Percentiles rank a stretch among this genome's conserved stretches.
Evolutionary conservation across 805 yeast genomes (phyloP).

Genomic region (Pichia phayaonensis): DNA sequence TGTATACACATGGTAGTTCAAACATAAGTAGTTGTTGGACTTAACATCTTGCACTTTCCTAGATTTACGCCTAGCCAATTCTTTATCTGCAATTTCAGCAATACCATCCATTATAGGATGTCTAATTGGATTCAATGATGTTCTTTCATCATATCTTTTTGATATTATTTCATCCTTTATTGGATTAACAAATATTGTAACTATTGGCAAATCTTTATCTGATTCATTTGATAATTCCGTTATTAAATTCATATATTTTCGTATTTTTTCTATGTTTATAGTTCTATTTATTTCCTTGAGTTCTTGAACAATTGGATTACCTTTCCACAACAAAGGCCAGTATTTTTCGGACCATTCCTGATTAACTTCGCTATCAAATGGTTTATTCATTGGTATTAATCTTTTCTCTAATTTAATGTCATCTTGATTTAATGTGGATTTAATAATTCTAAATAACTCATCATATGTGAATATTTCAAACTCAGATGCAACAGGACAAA

Average conservation of each 20-base stretch:
- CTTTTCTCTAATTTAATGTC: constrained; percentile 12
- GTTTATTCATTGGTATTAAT: constrained; percentile 53
- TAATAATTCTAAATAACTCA: constrained; percentile 5
- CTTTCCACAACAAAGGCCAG: constrained; percentile 95
- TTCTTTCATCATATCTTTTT: constrained; percentile 33
- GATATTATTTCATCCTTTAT: constrained; percentile 33
- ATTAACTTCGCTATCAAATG: constrained; percentile 62
- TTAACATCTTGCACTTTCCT: constrained; percentile 4
- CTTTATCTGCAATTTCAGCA: constrained; percentile 50
- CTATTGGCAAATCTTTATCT: constrained; percentile 34
- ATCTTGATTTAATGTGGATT: neutral
- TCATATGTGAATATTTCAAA: constrained; percentile 18
- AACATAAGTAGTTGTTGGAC: constrained; percentile 54
- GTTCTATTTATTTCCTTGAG: constrained; percentile 37
- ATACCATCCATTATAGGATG: constrained; percentile 78
- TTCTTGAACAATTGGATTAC: constrained; percentile 73
- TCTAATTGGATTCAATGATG: constrained; percentile 41
- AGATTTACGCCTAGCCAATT: constrained; percentile 32
- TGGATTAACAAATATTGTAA: constrained; percentile 61
- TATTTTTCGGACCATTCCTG: constrained; percentile 53
- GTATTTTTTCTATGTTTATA: constrained; percentile 40
- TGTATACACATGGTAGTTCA: constrained; percentile 69
- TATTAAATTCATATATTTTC: constrained; percentile 24
- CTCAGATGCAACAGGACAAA: constrained; percentile 38
- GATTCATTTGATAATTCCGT: constrained; percentile 12